Evolutionary conservation across 2,329 filamentous ascomycete species (phyloP).

Genomic region (Alternaria postmessia): DNA sequence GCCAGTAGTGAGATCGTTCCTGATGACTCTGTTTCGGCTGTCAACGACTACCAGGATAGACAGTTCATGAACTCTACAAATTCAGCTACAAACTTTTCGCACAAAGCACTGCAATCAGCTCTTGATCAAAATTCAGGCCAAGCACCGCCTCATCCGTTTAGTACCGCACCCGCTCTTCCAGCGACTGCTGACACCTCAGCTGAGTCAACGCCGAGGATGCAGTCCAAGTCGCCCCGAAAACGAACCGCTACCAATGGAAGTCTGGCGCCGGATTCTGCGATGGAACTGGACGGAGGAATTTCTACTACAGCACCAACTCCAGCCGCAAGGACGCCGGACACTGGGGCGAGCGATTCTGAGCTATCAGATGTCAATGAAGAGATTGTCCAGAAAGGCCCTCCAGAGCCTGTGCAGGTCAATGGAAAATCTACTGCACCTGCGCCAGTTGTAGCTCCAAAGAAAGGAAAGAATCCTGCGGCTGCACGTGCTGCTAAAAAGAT

Average conservation of each 20-base stretch:
- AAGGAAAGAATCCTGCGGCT: conserved; percentile 33
- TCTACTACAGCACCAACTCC: conserved; percentile 40
- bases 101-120: conserved; percentile 25
- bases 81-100: conserved; percentile 28
- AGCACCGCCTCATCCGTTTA: conserved; percentile 37
- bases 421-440: conserved; percentile 28
- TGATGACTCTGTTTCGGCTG: conserved; percentile 35
- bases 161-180: conserved; percentile 39
- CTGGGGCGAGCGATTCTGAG: conserved; percentile 45
- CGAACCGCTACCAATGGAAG: conserved; percentile 33
- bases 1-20: conserved; percentile 36
- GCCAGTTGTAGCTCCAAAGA: conserved; percentile 33
- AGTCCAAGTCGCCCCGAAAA: conserved; percentile 46
- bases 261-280: conserved; percentile 23
- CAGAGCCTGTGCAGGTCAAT: conserved; percentile 39
- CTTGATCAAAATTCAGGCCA: conserved; percentile 19
- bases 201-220: conserved; percentile 36
- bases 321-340: conserved; percentile 37
- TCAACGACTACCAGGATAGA: conserved; percentile 29
- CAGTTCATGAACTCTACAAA: conserved; percentile 12
- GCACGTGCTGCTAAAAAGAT: conserved; percentile 45
- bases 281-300: conserved; percentile 34
- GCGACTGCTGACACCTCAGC: conserved; percentile 31
- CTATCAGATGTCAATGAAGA: conserved; percentile 51
- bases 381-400: conserved; percentile 47